Percentiles rank a stretch among this genome's conserved stretches.
Conservation (phyloP, 2,329 filamentous ascomycete genomes). For the Penicillium nordicum region DNA sequence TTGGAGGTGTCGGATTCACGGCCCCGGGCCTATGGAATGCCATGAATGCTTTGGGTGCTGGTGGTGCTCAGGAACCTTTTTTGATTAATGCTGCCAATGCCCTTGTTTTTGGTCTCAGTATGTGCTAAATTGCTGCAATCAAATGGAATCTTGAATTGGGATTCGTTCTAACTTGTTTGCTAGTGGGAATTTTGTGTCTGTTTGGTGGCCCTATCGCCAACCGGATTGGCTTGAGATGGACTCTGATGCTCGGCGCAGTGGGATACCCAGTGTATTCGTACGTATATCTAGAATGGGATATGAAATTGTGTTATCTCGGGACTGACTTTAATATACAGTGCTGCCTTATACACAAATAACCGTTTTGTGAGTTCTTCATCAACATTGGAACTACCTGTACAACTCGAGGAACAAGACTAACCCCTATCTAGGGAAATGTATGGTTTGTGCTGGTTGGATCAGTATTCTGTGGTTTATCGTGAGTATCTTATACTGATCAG, state of each 20-base stretch:
- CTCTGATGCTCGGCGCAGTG: conserved; percentile 42
- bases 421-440: conserved; percentile 40
- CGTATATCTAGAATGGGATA: background rate
- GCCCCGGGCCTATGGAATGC: conserved; percentile 52
- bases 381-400: background rate
- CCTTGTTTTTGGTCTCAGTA: conserved; percentile 44
- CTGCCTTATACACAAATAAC: conserved; percentile 46
- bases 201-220: conserved; percentile 51
- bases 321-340: conserved; percentile 18
- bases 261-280: conserved; percentile 49
- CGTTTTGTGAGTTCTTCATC: conserved; percentile 22
- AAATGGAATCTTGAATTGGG: background rate
- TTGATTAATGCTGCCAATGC: conserved; percentile 54
- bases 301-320: background rate
- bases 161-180: conserved; percentile 19
- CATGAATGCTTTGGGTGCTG: conserved; percentile 53
- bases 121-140: conserved; percentile 22
- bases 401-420: background rate
- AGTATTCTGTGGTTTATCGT: conserved; percentile 47
- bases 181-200: conserved; percentile 44
- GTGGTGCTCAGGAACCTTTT: conserved; percentile 51
- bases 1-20: conserved; percentile 53
- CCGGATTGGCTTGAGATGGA: conserved; percentile 48
- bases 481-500: conserved; percentile 1
- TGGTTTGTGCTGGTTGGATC: conserved; percentile 53